Conservation (phyloP, 495 filamentous ascomycete genomes). For the Aspergillus conjunctus region DNA sequence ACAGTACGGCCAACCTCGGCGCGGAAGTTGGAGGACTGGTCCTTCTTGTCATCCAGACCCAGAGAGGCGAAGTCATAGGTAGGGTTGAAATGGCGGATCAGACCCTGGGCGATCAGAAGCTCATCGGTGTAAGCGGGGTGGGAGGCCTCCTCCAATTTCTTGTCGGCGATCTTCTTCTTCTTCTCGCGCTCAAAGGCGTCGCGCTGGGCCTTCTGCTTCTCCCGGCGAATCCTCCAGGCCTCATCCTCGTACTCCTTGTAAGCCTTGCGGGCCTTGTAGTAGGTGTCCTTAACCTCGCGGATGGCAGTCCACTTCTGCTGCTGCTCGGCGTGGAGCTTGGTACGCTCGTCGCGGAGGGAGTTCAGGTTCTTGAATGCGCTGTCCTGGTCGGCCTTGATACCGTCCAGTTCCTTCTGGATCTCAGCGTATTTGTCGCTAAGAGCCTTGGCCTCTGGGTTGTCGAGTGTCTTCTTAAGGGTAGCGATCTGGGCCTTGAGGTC, state of each 20-base stretch:
- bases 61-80: slow-evolving; percentile 63
- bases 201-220: slow-evolving; percentile 77
- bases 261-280: slow-evolving; percentile 74
- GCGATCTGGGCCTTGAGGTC: slow-evolving; percentile 81
- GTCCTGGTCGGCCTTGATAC: slow-evolving; percentile 88
- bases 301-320: slow-evolving; percentile 79
- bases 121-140: slow-evolving; percentile 86
- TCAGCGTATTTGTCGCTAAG: slow-evolving; percentile 80
- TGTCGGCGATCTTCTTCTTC: slow-evolving; percentile 77
- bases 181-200: slow-evolving; percentile 72
- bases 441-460: slow-evolving; percentile 89
- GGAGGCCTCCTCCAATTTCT: slow-evolving; percentile 90
- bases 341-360: slow-evolving; percentile 83
- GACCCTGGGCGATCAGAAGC: slow-evolving; percentile 79
- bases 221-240: slow-evolving; percentile 68
- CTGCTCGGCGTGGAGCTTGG: slow-evolving; percentile 77
- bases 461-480: slow-evolving; percentile 78
- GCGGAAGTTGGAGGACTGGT: slow-evolving; percentile 67
- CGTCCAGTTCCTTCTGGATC: slow-evolving; percentile 81
- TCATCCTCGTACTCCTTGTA: slow-evolving; percentile 80
- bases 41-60: slow-evolving; percentile 60
- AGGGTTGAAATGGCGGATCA: slow-evolving; percentile 91
- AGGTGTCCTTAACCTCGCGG: slow-evolving; percentile 82
- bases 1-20: slow-evolving; percentile 81
- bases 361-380: slow-evolving; percentile 82